Conservation (phyloP, 1,284 basidiomycete species). For the Moniliophthora roreri region DNA sequence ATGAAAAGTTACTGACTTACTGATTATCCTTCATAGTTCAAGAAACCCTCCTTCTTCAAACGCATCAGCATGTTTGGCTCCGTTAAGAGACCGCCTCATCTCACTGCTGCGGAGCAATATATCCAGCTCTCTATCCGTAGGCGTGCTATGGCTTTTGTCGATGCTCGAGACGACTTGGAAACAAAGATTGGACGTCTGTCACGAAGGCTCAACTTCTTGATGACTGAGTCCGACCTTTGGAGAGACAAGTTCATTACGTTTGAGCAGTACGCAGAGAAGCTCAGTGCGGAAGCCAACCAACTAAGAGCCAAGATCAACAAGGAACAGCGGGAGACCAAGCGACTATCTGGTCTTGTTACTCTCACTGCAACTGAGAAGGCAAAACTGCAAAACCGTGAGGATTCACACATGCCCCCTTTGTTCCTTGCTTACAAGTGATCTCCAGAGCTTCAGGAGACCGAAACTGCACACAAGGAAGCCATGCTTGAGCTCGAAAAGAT, state of each 20-base stretch:
- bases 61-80: constrained; percentile 77
- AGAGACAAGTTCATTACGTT: constrained; percentile 90
- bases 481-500: constrained; percentile 68
- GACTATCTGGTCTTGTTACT: constrained; percentile 75
- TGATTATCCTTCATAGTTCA: constrained; percentile 53
- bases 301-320: constrained; percentile 82
- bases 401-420: constrained; percentile 9
- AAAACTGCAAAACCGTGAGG: constrained; percentile 72
- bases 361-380: constrained; percentile 75
- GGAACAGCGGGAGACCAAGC: constrained; percentile 83
- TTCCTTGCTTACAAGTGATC: constrained; percentile 15
- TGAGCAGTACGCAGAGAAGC: constrained; percentile 89
- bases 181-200: constrained; percentile 85
- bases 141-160: constrained; percentile 88
- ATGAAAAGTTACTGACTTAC: constrained; percentile 17
- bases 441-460: constrained; percentile 68
- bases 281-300: constrained; percentile 82
- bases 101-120: constrained; percentile 78
- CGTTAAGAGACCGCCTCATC: constrained; percentile 69
- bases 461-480: constrained; percentile 71
- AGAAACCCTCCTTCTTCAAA: constrained; percentile 87
- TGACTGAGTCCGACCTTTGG: constrained; percentile 90
- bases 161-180: constrained; percentile 89
- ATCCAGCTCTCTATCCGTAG: constrained; percentile 87
- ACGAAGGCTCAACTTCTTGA: constrained; percentile 83